Conservation (phyloP, 805 yeast genomes). For the Ogataea saltuana region DNA sequence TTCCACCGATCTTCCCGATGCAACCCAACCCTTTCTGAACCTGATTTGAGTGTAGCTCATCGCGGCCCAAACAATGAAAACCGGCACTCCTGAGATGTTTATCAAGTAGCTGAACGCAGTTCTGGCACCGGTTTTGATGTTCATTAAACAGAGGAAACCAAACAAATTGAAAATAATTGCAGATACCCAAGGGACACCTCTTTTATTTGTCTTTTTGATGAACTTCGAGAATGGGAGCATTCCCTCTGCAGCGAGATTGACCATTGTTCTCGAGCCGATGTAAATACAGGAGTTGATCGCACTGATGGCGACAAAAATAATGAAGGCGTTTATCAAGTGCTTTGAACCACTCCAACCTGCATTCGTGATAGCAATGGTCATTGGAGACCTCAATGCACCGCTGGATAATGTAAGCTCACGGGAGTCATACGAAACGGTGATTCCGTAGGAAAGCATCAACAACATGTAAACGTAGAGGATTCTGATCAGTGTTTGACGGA, state of each 20-base stretch:
- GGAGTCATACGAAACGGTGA: constrained; percentile 58
- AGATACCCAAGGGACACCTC: constrained; percentile 66
- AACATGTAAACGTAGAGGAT: constrained; percentile 55
- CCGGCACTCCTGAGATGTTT: constrained; percentile 64
- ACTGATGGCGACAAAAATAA: constrained; percentile 63
- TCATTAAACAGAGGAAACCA: constrained; percentile 59
- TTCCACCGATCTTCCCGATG: constrained; percentile 41
- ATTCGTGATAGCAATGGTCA: constrained; percentile 47
- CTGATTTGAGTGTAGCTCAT: constrained; percentile 57
- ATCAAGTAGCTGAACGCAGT: constrained; percentile 61
- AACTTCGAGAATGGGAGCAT: constrained; percentile 38
- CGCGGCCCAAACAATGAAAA: constrained; percentile 68
- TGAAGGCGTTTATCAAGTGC: constrained; percentile 61
- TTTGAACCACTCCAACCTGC: constrained; percentile 52
- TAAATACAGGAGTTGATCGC: constrained; percentile 71
- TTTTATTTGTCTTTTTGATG: constrained; percentile 50
- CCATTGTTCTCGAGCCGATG: constrained; percentile 66
- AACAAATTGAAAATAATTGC: constrained; percentile 53
- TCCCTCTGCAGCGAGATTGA: constrained; percentile 61
- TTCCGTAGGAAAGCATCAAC: constrained; percentile 54
- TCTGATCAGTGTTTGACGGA: constrained; percentile 55
- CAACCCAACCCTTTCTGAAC: constrained; percentile 50
- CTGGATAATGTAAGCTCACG: constrained; percentile 41
- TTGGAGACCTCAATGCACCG: constrained; percentile 47
- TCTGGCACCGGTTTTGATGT: constrained; percentile 59